Conservation (phyloP, 371 early-diverging fungal species). For the Dichotomocladium elegans region DNA sequence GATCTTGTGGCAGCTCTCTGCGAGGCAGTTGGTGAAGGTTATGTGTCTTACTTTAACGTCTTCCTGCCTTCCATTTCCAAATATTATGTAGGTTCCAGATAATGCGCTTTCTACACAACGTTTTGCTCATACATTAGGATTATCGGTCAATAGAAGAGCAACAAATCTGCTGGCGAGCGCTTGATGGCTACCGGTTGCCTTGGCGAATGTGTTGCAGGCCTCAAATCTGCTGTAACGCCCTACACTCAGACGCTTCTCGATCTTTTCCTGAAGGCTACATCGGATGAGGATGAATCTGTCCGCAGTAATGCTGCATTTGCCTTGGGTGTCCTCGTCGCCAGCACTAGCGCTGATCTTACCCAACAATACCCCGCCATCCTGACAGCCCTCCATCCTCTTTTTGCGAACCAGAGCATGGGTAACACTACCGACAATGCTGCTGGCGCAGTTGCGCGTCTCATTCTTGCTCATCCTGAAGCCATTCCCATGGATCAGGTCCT, state of each 20-base stretch:
- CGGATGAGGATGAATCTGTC: conserved; percentile 76
- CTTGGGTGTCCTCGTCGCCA: conserved; percentile 67
- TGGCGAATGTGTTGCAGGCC: conserved; percentile 72
- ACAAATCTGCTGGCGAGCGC: conserved; percentile 67
- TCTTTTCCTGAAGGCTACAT: conserved; percentile 65
- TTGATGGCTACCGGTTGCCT: conserved; percentile 85
- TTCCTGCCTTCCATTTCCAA: conserved; percentile 73
- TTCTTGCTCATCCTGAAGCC: conserved; percentile 59
- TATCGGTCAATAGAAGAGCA: conserved; percentile 46
- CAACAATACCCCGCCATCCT: conserved; percentile 65
- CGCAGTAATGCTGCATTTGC: conserved; percentile 84
- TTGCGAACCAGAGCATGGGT: conserved; percentile 54
- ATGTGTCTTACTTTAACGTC: conserved; percentile 60
- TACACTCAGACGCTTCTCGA: conserved; percentile 61
- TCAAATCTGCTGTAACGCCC: conserved; percentile 65
- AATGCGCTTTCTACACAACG: neutral
- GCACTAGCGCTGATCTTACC: conserved; percentile 64
- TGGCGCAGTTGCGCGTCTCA: conserved; percentile 62
- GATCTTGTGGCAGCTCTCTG: conserved; percentile 81
- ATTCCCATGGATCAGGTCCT: conserved; percentile 76
- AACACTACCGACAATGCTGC: conserved; percentile 83
- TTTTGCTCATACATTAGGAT: neutral
- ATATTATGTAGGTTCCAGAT: conserved; percentile 42
- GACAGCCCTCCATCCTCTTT: conserved; percentile 67
- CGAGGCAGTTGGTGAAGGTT: conserved; percentile 66